These are phyloP conservation scores for Rhodotorula sp. DNA, from an alignment of 1,284 basidiomycete species.

Conservation along the genomic window DNA sequence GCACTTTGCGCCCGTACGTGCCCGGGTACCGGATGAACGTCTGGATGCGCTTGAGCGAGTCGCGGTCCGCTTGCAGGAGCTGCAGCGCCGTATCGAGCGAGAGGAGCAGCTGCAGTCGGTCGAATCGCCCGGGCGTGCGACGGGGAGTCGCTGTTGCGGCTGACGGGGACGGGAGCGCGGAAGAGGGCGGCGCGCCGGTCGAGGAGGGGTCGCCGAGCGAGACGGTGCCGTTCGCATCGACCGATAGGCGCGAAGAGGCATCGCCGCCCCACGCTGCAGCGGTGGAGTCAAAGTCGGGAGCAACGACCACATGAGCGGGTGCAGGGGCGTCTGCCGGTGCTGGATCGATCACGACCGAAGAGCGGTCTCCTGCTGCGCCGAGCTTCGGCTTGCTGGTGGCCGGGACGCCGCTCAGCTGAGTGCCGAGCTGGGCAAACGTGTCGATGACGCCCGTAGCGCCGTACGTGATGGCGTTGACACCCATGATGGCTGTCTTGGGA, in stretches of 20 bases:
- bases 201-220: not conserved
- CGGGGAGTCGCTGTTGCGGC: not conserved
- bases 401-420: slow-evolving; percentile 3
- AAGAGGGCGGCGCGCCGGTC: slow-evolving; percentile 14
- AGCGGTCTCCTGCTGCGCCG: not conserved
- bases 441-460: slow-evolving; percentile 74
- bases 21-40: slow-evolving; percentile 85
- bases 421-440: slow-evolving; percentile 53
- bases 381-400: slow-evolving; percentile 3
- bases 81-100: slow-evolving; percentile 89
- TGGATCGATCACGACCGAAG: not conserved
- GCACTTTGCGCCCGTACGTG: slow-evolving; percentile 56
- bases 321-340: not conserved
- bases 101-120: slow-evolving; percentile 72
- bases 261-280: slow-evolving; percentile 26
- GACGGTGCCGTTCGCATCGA: slow-evolving; percentile 19
- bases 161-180: slow-evolving; percentile 40
- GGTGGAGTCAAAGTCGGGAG: slow-evolving; percentile 14
- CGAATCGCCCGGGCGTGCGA: slow-evolving; percentile 20
- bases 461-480: slow-evolving; percentile 67
- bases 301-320: not conserved
- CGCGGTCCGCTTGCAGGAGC: slow-evolving; percentile 87
- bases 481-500: slow-evolving; percentile 72
- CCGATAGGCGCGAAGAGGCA: slow-evolving; percentile 10
- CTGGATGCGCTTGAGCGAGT: slow-evolving; percentile 86